A percentile compares a stretch with the other conserved stretches of the same genome.
phyloP scores from a whole-genome alignment of 2,329 filamentous ascomycete genomes.

The Incumbomyces delicatus region DNA sequence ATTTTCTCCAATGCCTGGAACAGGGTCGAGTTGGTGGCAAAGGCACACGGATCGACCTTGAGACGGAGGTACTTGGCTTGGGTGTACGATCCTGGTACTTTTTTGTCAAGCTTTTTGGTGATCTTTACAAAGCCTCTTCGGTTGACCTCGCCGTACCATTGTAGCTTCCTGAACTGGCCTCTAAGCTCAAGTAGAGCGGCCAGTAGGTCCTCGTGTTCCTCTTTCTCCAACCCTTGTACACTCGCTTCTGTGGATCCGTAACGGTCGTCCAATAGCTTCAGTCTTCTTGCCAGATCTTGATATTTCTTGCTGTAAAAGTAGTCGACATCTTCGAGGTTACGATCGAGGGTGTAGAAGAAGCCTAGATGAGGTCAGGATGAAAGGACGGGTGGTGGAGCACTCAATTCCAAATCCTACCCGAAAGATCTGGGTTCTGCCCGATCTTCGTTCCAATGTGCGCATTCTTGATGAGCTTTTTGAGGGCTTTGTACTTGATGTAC shows the following conservation, averaged over 20 bases:
- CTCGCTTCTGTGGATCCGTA: constrained; percentile 67
- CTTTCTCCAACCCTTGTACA: constrained; percentile 65
- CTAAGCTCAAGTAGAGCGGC: constrained; percentile 81
- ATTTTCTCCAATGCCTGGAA: constrained; percentile 55
- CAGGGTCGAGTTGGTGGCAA: constrained; percentile 63
- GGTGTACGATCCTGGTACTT: constrained; percentile 63
- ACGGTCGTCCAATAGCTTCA: constrained; percentile 77
- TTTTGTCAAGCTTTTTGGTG: constrained; percentile 97
- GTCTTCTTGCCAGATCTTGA: constrained; percentile 68
- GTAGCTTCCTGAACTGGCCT: constrained; percentile 76
- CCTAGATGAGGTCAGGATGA: constrained; percentile 44
- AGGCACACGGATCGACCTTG: constrained; percentile 80
- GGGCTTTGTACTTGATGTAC: constrained; percentile 43
- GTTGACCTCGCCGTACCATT: constrained; percentile 98
- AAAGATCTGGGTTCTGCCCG: constrained; percentile 73
- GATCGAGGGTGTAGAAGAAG: constrained; percentile 93
- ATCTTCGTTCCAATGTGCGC: constrained; percentile 57
- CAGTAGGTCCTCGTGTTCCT: constrained; percentile 86
- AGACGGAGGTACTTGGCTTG: constrained; percentile 81
- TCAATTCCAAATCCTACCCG: constrained; percentile 55
- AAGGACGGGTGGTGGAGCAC: constrained; percentile 14
- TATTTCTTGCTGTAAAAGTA: constrained; percentile 96
- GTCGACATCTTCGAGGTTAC: constrained; percentile 94
- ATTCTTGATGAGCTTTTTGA: constrained; percentile 90
- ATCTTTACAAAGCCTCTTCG: constrained; percentile 93